Evolutionary conservation across 805 yeast species (phyloP), one percentile per base, ranked within the genome.

Genomic region (Candida qinlingensis): DNA sequence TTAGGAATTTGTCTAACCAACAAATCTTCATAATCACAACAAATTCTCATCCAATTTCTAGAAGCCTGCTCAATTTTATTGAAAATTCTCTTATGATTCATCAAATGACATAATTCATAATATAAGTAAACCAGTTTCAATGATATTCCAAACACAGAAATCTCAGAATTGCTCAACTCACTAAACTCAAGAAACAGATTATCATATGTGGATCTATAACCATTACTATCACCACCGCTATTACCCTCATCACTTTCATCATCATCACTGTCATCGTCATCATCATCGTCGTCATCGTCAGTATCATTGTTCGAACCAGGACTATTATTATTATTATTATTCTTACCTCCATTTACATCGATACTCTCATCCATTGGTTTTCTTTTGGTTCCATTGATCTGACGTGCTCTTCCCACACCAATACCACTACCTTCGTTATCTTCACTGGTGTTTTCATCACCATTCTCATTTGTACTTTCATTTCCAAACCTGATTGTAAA

Each of bases 21-120:
- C 13, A 63, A 55, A 50, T 75, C 79, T 49, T 74, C 76, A 19
- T 66, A 63, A 31, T 74, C 79, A 6, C 76, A 72, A 51, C 77
- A 73, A 3, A 75, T 66, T 41, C 64, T 62, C 19, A 79, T 77
- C 56, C 72, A 76, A 53, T 75, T 76, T 39, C 79, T 61, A 1
- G 79, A 76, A 33, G 62, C 64, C 43, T 66, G 65, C n/a, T 64
- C 57, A 30, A 60, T 54, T 7, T 52, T 54, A 44, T 54, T 50
- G 53, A 76, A 76, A 9, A 71, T 62, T 45, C 70, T 64, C 51
- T 69, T 72, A 52, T 76, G 79, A 52, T 75, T 75, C 6, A 78
- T 66, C 39, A 76, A 58, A 39, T 73, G 72, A 8, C 72, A 62
- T 5, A 69, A 59, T 44, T 72, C 72, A 36, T 62, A 54, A 49